Conservation (phyloP, 192 early-diverging fungal species). For the Funneliformis geosporum region DNA sequence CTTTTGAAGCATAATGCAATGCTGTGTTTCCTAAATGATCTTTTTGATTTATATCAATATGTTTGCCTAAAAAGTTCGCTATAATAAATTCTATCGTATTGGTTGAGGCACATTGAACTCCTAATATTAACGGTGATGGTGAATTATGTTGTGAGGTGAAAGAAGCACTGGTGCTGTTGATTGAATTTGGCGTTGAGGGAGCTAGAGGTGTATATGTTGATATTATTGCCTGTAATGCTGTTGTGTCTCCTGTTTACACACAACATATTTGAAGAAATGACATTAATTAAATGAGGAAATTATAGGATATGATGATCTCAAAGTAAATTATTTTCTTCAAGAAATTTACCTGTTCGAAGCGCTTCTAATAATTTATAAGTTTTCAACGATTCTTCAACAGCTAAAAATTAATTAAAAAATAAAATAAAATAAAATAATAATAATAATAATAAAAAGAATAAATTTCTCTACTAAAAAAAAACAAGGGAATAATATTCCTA, state of each 20-base stretch:
- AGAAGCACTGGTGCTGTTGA: neutral
- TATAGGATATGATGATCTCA: neutral
- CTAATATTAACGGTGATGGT: slow-evolving; percentile 54
- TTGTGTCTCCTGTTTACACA: neutral
- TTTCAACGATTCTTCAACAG: slow-evolving; percentile 35
- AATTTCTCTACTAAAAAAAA: neutral
- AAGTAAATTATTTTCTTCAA: neutral
- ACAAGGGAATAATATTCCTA: neutral
- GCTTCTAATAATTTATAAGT: slow-evolving; percentile 39
- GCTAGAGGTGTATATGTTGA: neutral
- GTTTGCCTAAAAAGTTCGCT: slow-evolving; percentile 37
- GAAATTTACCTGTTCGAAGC: slow-evolving; percentile 33
- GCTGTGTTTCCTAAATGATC: slow-evolving; percentile 69
- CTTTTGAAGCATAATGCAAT: slow-evolving; percentile 72
- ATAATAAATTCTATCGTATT: slow-evolving; percentile 57
- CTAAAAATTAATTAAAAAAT: neutral
- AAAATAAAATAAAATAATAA: no score
- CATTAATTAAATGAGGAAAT: neutral
- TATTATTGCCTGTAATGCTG: neutral
- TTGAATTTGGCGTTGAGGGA: neutral
- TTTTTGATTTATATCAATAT: slow-evolving; percentile 54
- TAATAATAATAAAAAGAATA: no score
- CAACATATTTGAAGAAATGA: no score
- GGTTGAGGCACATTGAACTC: slow-evolving; percentile 65
- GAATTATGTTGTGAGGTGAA: slow-evolving; percentile 7